Conservation (phyloP, 768 basidiomycete species). For the Pleurotus pulmonarius region DNA sequence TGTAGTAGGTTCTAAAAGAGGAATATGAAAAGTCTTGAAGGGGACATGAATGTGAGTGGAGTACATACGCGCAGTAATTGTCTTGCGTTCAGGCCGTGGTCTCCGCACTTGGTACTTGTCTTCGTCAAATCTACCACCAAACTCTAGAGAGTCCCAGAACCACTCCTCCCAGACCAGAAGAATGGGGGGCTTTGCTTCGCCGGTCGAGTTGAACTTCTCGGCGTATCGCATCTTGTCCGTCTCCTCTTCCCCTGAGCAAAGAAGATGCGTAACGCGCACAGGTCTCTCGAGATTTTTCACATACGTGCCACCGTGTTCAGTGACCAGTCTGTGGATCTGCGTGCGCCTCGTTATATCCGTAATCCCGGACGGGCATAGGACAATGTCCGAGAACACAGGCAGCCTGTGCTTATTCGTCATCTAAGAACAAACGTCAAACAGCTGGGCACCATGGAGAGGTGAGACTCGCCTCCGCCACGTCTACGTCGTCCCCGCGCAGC, state of each 20-base stretch:
- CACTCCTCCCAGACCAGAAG: slow-evolving; percentile 91
- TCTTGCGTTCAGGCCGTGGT: slow-evolving; percentile 58
- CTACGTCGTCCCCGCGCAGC: slow-evolving; percentile 78
- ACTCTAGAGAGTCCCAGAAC: slow-evolving; percentile 91
- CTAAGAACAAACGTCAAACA: slow-evolving; percentile 29
- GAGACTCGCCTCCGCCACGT: slow-evolving; percentile 43
- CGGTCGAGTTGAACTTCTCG: slow-evolving; percentile 62
- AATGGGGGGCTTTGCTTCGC: slow-evolving; percentile 59
- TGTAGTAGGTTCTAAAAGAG: slow-evolving; percentile 1
- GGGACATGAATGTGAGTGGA: background rate
- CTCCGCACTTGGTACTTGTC: slow-evolving; percentile 51
- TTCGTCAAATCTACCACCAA: slow-evolving; percentile 69
- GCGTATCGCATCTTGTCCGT: slow-evolving; percentile 80
- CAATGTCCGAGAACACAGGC: slow-evolving; percentile 67
- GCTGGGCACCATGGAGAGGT: background rate
- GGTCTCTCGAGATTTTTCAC: slow-evolving; percentile 75
- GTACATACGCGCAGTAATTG: slow-evolving; percentile 20
- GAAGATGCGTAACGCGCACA: slow-evolving; percentile 78
- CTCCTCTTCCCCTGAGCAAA: slow-evolving; percentile 67
- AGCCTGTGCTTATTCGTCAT: slow-evolving; percentile 59
- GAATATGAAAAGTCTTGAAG: background rate
- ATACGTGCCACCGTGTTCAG: slow-evolving; percentile 61
- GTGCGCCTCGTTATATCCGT: slow-evolving; percentile 56
- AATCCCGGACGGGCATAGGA: slow-evolving; percentile 74
- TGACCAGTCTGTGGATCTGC: slow-evolving; percentile 60